Percentiles rank a stretch among this genome's conserved stretches.
Evolutionary conservation across 73 alveolate genomes (phyloP).

Genomic region (Paramecium sexaurelia): DNA sequence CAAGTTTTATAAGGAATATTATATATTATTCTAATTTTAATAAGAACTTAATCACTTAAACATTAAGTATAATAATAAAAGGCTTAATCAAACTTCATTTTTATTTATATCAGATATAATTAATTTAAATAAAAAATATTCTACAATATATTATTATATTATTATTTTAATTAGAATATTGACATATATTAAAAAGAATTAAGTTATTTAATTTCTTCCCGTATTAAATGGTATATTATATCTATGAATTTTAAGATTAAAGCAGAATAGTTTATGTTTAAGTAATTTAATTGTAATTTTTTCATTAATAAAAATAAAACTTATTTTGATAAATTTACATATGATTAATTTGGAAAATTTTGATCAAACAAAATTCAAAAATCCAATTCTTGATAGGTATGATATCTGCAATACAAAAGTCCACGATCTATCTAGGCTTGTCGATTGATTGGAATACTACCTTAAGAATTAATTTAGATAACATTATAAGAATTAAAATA

Average conservation of each 20-base stretch:
- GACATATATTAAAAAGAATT: too few relatives aligned
- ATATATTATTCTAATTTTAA: too few relatives aligned
- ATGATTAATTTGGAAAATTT: slow-evolving; percentile 50
- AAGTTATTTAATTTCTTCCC: too few relatives aligned
- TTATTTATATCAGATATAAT: too few relatives aligned
- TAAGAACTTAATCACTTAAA: too few relatives aligned
- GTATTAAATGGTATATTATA: too few relatives aligned
- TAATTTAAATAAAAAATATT: too few relatives aligned
- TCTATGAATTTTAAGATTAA: too few relatives aligned
- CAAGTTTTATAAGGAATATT: too few relatives aligned
- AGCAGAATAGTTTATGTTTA: too few relatives aligned
- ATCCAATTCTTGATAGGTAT: slow-evolving; percentile 48
- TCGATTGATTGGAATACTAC: slow-evolving; percentile 11
- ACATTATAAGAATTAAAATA: slow-evolving; percentile 12
- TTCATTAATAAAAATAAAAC: not conserved
- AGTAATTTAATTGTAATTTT: not conserved
- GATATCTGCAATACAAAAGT: not conserved
- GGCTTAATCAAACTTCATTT: too few relatives aligned
- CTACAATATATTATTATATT: not conserved
- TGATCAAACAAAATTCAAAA: not conserved
- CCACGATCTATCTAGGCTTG: slow-evolving; percentile 35
- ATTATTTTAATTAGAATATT: not conserved
- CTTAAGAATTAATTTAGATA: slow-evolving; percentile 25
- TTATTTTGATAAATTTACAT: not conserved
- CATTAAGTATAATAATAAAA: too few relatives aligned